Base-by-base conservation (phyloP, 2,329 filamentous ascomycete genomes). In the Microdochium paspali region DNA sequence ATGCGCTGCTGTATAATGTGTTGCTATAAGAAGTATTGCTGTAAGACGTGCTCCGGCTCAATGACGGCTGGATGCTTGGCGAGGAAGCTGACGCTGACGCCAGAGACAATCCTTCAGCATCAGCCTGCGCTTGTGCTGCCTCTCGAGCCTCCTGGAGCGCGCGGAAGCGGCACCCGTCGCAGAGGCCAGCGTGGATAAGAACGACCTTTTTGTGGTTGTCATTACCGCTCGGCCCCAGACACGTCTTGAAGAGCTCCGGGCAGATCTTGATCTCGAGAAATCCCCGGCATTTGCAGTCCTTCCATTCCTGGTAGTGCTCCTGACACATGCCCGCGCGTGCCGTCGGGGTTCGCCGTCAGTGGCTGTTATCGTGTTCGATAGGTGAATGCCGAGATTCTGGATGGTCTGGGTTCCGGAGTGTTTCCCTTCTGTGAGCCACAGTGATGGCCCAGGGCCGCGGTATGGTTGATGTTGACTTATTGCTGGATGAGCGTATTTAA, bases 301-400 rank as follows among this genome's bases (percentile, higher is more conserved):
- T 47, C 61, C 61, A 64, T 24, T 60, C 57, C 49, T 64, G 60
- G 44, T 62, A 63, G 7, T 62, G 55, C 47, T 64, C 61, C 47
- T 61, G 56, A 44, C 61, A 64, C 61, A 64, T 64, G n/a, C 39
- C 42, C 35, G 15, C 18, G 15, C n/a, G n/a, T 40, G 6, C 18
- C 13, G 15, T 15, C 31, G n/a, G 18, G 10, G 31, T 35, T 35
- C 31, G 10, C 31, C n/a, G n/a, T n/a, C n/a, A n/a, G n/a, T n/a
- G n/a, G n/a, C n/a, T n/a, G n/a, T n/a, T n/a, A n/a, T n/a, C n/a
- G n/a, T n/a, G n/a, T n/a, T n/a, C n/a, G n/a, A n/a, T n/a, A n/a
- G n/a, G n/a, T n/a, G n/a, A n/a, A n/a, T n/a, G n/a, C n/a, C n/a
- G n/a, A n/a, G n/a, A n/a, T n/a, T n/a, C n/a, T n/a, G n/a, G n/a